Evolutionary conservation across 805 yeast genomes (phyloP).

Genomic region (Hanseniaspora lindneri): DNA sequence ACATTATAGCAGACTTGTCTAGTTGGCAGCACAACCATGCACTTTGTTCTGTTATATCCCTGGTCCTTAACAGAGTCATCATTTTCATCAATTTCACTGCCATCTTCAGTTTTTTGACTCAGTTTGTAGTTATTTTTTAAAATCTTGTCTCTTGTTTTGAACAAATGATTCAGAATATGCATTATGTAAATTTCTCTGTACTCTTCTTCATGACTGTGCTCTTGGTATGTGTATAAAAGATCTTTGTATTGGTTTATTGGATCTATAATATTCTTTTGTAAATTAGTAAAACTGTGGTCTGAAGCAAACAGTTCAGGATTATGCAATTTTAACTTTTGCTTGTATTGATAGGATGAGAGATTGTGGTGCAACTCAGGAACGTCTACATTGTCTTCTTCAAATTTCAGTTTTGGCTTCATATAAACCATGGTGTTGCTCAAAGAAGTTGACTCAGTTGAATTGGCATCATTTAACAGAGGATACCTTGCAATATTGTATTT

Average conservation of each 20-base stretch:
- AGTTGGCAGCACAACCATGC: slow-evolving; percentile 70
- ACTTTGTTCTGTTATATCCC: slow-evolving; percentile 91
- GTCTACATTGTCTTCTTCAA: slow-evolving; percentile 19
- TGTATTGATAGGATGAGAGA: slow-evolving; percentile 34
- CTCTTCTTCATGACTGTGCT: slow-evolving; percentile 34
- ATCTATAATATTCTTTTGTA: slow-evolving; percentile 45
- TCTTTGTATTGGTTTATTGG: slow-evolving; percentile 68
- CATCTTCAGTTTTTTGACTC: slow-evolving; percentile 40
- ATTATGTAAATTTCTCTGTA: slow-evolving; percentile 54
- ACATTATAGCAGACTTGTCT: slow-evolving; percentile 64
- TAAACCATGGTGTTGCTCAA: slow-evolving; percentile 16
- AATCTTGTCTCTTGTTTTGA: slow-evolving; percentile 76
- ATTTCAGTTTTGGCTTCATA: slow-evolving; percentile 23
- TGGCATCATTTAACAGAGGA: slow-evolving; percentile 9
- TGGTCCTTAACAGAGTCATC: slow-evolving; percentile 72
- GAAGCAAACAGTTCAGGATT: slow-evolving; percentile 24
- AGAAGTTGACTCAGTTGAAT: slow-evolving; percentile 16
- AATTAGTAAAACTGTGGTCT: slow-evolving; percentile 24
- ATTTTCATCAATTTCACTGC: slow-evolving; percentile 35
- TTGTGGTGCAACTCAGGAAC: slow-evolving; percentile 21
- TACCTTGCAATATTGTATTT: slow-evolving; percentile 15
- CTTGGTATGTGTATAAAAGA: slow-evolving; percentile 45
- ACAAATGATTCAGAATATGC: slow-evolving; percentile 72
- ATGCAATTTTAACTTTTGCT: slow-evolving; percentile 32
- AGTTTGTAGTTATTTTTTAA: slow-evolving; percentile 57